Percentiles rank a stretch among this genome's conserved stretches.
These are phyloP conservation scores for Ceratonia siliqua DNA, from an alignment of 306 rosid species.

Conservation along the genomic window DNA sequence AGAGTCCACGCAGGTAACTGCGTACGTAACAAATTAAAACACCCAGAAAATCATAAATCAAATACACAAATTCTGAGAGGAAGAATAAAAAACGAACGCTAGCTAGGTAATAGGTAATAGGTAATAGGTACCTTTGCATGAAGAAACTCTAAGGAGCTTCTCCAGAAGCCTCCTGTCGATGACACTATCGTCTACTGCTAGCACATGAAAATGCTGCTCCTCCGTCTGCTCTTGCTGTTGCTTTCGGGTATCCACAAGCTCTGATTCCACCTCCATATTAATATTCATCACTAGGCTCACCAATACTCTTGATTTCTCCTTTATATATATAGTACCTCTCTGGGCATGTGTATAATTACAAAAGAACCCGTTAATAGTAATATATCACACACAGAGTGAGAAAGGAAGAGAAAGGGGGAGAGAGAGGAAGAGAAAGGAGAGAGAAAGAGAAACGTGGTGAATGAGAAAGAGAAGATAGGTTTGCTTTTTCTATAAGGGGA, in stretches of 20 bases:
- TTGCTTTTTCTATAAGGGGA: slow-evolving; percentile 15
- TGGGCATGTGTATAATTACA: background rate
- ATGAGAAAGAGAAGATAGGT: slow-evolving; percentile 28
- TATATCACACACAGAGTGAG: background rate
- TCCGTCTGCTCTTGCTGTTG: background rate
- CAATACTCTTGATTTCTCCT: background rate
- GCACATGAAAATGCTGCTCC: slow-evolving; percentile 61
- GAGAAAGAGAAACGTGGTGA: slow-evolving; percentile 34
- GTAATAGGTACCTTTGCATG: slow-evolving; percentile 49
- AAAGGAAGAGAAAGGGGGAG: slow-evolving; percentile 33
- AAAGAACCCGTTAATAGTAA: background rate
- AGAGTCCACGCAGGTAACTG: slow-evolving; percentile 80
- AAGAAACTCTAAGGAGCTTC: slow-evolving; percentile 57
- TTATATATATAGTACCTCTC: too few relatives aligned
- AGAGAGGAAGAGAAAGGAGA: slow-evolving; percentile 8
- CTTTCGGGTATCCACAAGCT: slow-evolving; percentile 14
- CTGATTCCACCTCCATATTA: slow-evolving; percentile 46
- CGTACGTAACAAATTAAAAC: background rate
- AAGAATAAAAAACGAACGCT: background rate
- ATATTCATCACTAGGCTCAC: background rate
- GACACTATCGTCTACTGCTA: slow-evolving; percentile 69
- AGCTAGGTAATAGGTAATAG: too few relatives aligned
- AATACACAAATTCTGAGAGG: background rate
- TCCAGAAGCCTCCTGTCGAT: slow-evolving; percentile 65
- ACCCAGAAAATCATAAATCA: background rate